Percentiles rank a stretch among this genome's conserved stretches.
Conservation (phyloP, 305 asterid genomes). For the Rubia peregrina region DNA sequence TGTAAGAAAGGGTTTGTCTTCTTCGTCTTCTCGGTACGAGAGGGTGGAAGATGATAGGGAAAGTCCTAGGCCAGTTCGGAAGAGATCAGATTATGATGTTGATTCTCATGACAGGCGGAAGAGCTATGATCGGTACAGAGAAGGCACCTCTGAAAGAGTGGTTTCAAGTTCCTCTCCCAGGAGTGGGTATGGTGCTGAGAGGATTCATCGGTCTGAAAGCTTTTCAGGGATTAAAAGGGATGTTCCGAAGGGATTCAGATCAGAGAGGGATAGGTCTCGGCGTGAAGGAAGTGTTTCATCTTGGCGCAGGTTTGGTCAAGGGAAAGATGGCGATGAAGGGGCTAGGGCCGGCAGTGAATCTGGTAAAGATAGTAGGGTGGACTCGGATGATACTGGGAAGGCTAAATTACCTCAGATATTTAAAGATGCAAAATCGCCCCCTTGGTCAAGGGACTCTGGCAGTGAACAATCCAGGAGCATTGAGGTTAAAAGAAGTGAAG, state of each 20-base stretch:
- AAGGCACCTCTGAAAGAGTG: constrained; percentile 53
- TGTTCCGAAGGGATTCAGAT: constrained; percentile 87
- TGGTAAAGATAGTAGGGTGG: constrained; percentile 47
- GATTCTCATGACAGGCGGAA: constrained; percentile 70
- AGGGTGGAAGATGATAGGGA: constrained; percentile 78
- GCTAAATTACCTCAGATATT: constrained; percentile 57
- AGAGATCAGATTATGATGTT: constrained; percentile 61
- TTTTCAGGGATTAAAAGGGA: constrained; percentile 84
- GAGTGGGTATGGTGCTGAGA: constrained; percentile 55
- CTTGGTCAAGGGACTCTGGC: constrained; percentile 90
- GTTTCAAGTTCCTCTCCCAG: constrained; percentile 63
- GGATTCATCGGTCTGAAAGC: constrained; percentile 74
- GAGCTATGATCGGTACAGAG: constrained; percentile 59
- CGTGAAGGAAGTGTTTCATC: constrained; percentile 74
- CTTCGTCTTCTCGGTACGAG: constrained; percentile 73
- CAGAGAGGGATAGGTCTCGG: constrained; percentile 90
- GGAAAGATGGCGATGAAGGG: constrained; percentile 75
- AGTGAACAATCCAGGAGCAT: constrained; percentile 86
- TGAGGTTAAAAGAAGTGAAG: constrained; percentile 62
- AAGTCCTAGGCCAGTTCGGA: constrained; percentile 51
- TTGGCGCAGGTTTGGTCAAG: constrained; percentile 70
- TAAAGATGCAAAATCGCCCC: constrained; percentile 75
- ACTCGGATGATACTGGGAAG: constrained; percentile 54
- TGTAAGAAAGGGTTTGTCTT: constrained; percentile 60
- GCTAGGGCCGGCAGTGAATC: constrained; percentile 47